Base-by-base conservation (phyloP, 495 filamentous ascomycete species). In the Aspergillus panamensis region DNA sequence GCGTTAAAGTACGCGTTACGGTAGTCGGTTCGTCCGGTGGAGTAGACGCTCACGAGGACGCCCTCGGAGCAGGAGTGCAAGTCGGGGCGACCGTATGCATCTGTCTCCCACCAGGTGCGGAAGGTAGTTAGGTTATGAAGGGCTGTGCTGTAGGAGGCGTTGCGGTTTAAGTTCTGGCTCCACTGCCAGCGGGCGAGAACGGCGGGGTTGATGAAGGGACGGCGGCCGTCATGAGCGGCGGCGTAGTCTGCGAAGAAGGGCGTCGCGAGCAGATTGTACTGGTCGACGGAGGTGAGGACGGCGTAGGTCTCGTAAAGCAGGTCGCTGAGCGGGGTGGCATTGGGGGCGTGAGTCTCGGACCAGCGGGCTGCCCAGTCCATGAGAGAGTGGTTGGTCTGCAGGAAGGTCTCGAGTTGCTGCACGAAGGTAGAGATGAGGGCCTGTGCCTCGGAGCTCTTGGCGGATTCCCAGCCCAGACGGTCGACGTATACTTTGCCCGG, bases 121-220 rank as follows among this genome's bases (percentile, higher is more conserved):
- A 86, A 86, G 8, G 75, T 54, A 5, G 77, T 77, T 55, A 77
- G 78, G 60, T 82, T 81, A 4, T 59, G 55, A 19, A 73, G 40
- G 10, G 76, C 79, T 3, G 67, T 60, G 6, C 72, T 64, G 19
- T 61, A 68, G 8, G 78, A 61, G 0, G 68, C 67, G 1, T 70
- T 64, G 14, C 67, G 64, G 0, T 77, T 71, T 5, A 39, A 8
- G 40, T 73, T 48, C 55, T 81, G 77, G 29, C 78, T 84, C 63
- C 73, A 85, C 0, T 67, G 69, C 83, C 84, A 89, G 8, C 84
- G 78, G 2, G 71, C 58, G 5, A 83, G 61, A 2, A 84, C 84
- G 0, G 67, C 73, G 1, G 82, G 82, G 62, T 84, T 77, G 20
- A 85, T 69, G 51, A 82, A 84, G 1, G 82, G 82, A 1, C 53